Percentiles rank a stretch among this genome's conserved stretches.
Conservation (phyloP, 2,329 filamentous ascomycete species). For the Cladosporium velox region DNA sequence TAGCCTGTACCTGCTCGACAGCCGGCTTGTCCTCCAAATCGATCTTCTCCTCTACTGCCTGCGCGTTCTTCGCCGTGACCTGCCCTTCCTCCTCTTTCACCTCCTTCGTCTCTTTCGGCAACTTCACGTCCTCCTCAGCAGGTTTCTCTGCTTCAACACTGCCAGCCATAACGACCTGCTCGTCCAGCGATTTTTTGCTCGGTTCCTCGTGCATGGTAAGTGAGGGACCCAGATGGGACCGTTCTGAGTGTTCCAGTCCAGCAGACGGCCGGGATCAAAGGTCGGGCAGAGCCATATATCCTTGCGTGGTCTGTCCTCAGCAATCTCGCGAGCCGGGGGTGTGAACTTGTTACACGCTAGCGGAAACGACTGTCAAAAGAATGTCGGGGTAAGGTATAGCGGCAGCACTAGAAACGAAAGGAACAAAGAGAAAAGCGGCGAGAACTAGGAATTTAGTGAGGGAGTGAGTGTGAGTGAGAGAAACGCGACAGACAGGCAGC, state of each 20-base stretch:
- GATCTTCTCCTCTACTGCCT: neutral
- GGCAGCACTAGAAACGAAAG: slow-evolving; percentile 5
- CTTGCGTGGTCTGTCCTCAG: slow-evolving; percentile 18
- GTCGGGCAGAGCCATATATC: slow-evolving; percentile 18
- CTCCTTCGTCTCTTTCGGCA: neutral
- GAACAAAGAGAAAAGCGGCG: neutral
- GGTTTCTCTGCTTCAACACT: neutral
- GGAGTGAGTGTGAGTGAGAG: neutral
- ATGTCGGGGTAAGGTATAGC: slow-evolving; percentile 8
- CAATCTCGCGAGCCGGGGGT: slow-evolving; percentile 18
- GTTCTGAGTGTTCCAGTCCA: slow-evolving; percentile 12
- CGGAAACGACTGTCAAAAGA: slow-evolving; percentile 16
- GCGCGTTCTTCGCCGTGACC: neutral
- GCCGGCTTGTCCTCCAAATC: neutral
- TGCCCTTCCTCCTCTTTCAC: neutral
- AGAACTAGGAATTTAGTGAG: neutral
- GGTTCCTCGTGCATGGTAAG: slow-evolving; percentile 13
- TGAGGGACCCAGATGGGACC: slow-evolving; percentile 4
- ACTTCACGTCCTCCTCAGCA: neutral
- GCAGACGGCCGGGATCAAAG: slow-evolving; percentile 7
- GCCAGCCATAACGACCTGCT: slow-evolving; percentile 5
- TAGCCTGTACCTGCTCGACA: neutral
- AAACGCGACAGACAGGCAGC: neutral
- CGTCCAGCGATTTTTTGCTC: slow-evolving; percentile 5
- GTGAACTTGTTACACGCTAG: slow-evolving; percentile 16